These are phyloP conservation scores for Rosa multiflora DNA, from an alignment of 306 rosid genomes.

Conservation along the genomic window DNA sequence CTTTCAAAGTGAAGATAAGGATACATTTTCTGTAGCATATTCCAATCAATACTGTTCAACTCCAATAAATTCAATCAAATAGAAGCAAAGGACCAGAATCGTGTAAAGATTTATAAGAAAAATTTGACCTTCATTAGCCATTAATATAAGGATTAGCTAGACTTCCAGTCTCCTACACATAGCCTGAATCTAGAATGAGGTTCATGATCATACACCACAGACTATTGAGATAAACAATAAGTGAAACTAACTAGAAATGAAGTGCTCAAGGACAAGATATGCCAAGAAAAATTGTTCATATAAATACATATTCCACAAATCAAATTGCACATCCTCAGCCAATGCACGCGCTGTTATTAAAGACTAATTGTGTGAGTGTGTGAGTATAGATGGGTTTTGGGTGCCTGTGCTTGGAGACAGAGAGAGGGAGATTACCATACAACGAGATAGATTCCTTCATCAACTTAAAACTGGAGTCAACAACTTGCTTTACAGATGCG, in stretches of 20 bases:
- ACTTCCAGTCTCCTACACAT: not conserved
- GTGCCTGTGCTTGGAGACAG: too few relatives aligned
- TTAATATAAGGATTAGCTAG: not conserved
- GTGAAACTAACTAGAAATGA: not conserved
- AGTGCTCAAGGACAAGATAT: not conserved
- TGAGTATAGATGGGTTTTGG: too few relatives aligned
- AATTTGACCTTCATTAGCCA: not conserved
- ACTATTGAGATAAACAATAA: not conserved
- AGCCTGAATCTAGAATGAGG: constrained; percentile 7
- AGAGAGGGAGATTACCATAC: too few relatives aligned
- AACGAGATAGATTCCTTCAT: too few relatives aligned
- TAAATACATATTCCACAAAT: not conserved
- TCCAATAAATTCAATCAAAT: not conserved
- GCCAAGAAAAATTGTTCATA: not conserved
- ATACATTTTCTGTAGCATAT: not conserved
- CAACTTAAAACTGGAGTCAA: too few relatives aligned
- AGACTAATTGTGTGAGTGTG: too few relatives aligned
- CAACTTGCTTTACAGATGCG: too few relatives aligned
- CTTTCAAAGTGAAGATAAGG: constrained; percentile 28
- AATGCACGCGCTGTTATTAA: too few relatives aligned
- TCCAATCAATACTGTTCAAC: not conserved
- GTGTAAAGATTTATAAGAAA: not conserved
- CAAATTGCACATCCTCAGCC: too few relatives aligned
- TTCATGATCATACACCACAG: not conserved
- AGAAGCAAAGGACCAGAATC: too few relatives aligned